A percentile compares a stretch with the other conserved stretches of the same genome.
Evolutionary conservation across 352 stramenopile species (phyloP).

Genomic region (Pythium brachiatum): DNA sequence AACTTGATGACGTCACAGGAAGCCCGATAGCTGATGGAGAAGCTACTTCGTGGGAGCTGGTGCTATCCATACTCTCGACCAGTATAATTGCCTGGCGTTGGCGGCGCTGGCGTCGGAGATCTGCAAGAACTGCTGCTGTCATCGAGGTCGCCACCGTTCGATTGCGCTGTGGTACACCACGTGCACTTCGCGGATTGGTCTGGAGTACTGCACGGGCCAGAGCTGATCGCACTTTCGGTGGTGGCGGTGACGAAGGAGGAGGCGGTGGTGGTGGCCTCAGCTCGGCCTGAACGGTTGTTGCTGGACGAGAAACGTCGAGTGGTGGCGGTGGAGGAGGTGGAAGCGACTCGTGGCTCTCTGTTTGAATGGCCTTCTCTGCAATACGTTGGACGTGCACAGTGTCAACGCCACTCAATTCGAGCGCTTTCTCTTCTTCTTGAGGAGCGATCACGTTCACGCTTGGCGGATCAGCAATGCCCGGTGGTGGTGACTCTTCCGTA

Average conservation of each 20-base stretch:
- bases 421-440: not conserved
- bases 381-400: constrained; percentile 6
- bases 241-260: constrained; percentile 5
- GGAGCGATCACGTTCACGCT: not conserved
- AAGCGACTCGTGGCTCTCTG: constrained; percentile 6
- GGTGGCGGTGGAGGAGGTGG: not conserved
- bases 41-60: not conserved
- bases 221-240: not conserved
- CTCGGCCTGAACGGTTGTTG: not conserved
- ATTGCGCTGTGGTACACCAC: not conserved
- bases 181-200: not conserved
- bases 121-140: constrained; percentile 1
- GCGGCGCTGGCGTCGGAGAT: constrained; percentile 23
- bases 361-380: constrained; percentile 30
- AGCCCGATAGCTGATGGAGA: not conserved
- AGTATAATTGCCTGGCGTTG: constrained; percentile 1
- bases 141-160: not conserved
- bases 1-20: not conserved
- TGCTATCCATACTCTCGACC: constrained; percentile 2
- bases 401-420: not conserved
- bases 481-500: not conserved
- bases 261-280: not conserved
- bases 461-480: not conserved
- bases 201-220: constrained; percentile 6
- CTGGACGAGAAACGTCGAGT: not conserved